A percentile compares a stretch with the other conserved stretches of the same genome.
These are phyloP conservation scores for Myxozyma geophila DNA, from an alignment of 805 yeast species.

Conservation along the genomic window DNA sequence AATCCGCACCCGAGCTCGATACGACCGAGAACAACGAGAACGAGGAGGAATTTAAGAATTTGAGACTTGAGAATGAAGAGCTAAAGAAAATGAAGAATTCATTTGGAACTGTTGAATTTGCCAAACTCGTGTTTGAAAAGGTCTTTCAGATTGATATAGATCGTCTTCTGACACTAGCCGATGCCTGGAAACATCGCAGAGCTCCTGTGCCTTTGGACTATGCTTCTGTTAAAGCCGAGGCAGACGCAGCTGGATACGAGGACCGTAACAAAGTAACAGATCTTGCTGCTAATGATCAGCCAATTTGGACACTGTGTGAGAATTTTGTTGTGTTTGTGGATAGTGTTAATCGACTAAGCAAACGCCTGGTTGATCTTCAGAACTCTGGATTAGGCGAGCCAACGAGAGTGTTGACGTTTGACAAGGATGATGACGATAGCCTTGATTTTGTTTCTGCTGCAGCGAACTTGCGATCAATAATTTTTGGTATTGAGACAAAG, in stretches of 20 bases:
- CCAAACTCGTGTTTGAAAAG: conserved; percentile 44
- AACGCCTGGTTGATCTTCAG: conserved; percentile 48
- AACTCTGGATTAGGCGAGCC: conserved; percentile 49
- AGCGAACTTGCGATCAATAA: conserved; percentile 72
- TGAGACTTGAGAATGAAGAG: conserved; percentile 47
- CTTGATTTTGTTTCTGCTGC: conserved; percentile 85
- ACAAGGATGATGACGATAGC: conserved; percentile 94
- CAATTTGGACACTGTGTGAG: conserved; percentile 65
- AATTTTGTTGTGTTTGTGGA: conserved; percentile 62
- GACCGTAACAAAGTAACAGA: conserved; percentile 20
- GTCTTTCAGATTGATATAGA: conserved; percentile 79
- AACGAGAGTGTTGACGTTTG: conserved; percentile 55
- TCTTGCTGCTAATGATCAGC: conserved; percentile 47
- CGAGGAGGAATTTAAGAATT: conserved; percentile 49
- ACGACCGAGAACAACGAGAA: conserved; percentile 67
- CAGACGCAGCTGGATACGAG: conserved; percentile 23
- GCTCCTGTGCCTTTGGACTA: conserved; percentile 68
- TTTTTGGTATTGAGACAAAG: conserved; percentile 71
- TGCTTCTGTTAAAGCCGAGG: conserved; percentile 12
- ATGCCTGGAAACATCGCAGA: conserved; percentile 74
- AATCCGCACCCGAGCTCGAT: conserved; percentile 58
- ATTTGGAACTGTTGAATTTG: conserved; percentile 46
- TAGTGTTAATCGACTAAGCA: conserved; percentile 56
- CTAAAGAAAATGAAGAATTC: conserved; percentile 42
- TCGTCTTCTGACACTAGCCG: conserved; percentile 68